phyloP scores from a whole-genome alignment of 2,329 filamentous ascomycete species.

The Verticillium alfalfae region DNA sequence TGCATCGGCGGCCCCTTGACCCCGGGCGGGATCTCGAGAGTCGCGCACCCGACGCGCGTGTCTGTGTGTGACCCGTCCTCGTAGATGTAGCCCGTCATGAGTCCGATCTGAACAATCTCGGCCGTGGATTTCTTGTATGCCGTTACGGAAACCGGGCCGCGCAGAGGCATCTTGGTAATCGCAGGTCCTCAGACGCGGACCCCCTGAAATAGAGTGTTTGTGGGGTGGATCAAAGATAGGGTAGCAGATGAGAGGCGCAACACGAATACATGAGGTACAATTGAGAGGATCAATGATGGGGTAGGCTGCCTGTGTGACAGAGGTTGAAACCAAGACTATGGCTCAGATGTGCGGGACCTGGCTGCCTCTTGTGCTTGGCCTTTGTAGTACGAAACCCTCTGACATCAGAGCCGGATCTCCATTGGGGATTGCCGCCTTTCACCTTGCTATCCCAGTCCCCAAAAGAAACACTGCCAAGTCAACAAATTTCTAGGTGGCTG shows the following conservation, averaged over 20 bases:
- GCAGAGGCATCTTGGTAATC: constrained; percentile 19
- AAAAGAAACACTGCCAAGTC: too few relatives aligned
- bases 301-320: too few relatives aligned
- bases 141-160: constrained; percentile 22
- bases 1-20: constrained; percentile 28
- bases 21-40: constrained; percentile 22
- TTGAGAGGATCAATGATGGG: too few relatives aligned
- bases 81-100: constrained; percentile 25
- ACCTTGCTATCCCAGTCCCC: too few relatives aligned
- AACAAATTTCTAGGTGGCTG: too few relatives aligned
- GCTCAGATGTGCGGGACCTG: background rate
- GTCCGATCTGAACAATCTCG: constrained; percentile 22
- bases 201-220: too few relatives aligned
- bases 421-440: background rate
- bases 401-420: background rate
- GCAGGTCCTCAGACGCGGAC: too few relatives aligned
- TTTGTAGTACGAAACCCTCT: background rate
- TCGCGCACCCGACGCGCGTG: constrained; percentile 24
- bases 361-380: too few relatives aligned
- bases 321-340: background rate
- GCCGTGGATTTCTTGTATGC: constrained; percentile 20
- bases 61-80: constrained; percentile 27
- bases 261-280: too few relatives aligned
- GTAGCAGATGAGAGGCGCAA: too few relatives aligned
- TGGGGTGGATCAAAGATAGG: too few relatives aligned